phyloP scores from a whole-genome alignment of 2,329 filamentous ascomycete genomes.

The Teratosphaeria viscida region DNA sequence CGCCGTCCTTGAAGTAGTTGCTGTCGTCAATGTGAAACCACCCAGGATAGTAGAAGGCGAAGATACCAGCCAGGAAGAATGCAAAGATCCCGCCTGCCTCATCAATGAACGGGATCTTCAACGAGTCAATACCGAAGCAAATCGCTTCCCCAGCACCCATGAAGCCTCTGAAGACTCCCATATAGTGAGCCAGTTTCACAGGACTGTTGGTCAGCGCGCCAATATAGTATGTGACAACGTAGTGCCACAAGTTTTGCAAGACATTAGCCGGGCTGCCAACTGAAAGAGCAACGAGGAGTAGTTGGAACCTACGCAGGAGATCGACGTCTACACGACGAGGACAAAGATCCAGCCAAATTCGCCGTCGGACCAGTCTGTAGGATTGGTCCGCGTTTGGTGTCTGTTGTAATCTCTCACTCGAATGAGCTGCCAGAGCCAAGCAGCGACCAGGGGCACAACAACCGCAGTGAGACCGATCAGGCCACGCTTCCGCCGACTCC shows the following conservation, averaged over 20 bases:
- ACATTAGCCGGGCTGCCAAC: neutral
- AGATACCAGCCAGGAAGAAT: slow-evolving; percentile 11
- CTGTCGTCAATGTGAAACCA: slow-evolving; percentile 19
- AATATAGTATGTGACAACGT: slow-evolving; percentile 21
- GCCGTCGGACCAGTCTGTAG: slow-evolving; percentile 18
- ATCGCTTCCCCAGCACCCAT: slow-evolving; percentile 22
- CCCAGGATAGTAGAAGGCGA: slow-evolving; percentile 11
- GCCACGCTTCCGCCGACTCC: slow-evolving; percentile 6
- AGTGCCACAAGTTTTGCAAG: slow-evolving; percentile 18
- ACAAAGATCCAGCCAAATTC: slow-evolving; percentile 15
- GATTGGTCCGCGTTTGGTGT: slow-evolving; percentile 6
- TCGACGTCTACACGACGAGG: slow-evolving; percentile 9
- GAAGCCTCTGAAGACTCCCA: slow-evolving; percentile 20
- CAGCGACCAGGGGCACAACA: slow-evolving; percentile 15
- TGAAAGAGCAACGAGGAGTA: neutral
- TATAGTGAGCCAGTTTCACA: slow-evolving; percentile 7
- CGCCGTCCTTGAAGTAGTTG: slow-evolving; percentile 13
- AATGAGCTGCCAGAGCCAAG: slow-evolving; percentile 24
- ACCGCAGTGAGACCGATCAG: slow-evolving; percentile 16
- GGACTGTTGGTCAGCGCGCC: slow-evolving; percentile 20
- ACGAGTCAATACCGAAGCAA: slow-evolving; percentile 20
- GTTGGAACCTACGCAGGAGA: slow-evolving; percentile 3
- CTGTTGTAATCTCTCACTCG: slow-evolving; percentile 18
- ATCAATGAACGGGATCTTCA: slow-evolving; percentile 17
- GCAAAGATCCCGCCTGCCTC: slow-evolving; percentile 15